These are phyloP conservation scores for Papiliotrema terrestris DNA, from an alignment of 1,284 basidiomycete species.

Conservation along the genomic window DNA sequence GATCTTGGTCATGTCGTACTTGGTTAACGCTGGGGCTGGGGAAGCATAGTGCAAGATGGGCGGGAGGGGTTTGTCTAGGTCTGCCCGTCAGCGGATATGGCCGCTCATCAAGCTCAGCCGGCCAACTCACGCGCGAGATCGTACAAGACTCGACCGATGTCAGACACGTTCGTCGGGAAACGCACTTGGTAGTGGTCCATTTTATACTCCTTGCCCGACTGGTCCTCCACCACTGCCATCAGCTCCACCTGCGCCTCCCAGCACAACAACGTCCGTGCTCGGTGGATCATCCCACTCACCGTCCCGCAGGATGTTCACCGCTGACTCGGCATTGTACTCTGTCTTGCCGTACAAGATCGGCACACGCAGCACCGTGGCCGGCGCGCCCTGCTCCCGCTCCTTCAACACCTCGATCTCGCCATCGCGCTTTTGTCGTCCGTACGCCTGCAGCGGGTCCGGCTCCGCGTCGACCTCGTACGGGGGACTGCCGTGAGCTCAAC, in stretches of 20 bases:
- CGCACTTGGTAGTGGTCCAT: slow-evolving; percentile 51
- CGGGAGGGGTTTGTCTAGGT: slow-evolving; percentile 34
- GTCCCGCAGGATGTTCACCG: slow-evolving; percentile 52
- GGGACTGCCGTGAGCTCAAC: slow-evolving; percentile 31
- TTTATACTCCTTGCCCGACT: slow-evolving; percentile 50
- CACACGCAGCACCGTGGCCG: slow-evolving; percentile 47
- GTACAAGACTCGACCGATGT: slow-evolving; percentile 50
- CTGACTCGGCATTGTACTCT: slow-evolving; percentile 50
- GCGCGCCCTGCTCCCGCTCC: slow-evolving; percentile 29
- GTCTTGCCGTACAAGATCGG: slow-evolving; percentile 51
- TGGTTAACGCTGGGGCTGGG: slow-evolving; percentile 48
- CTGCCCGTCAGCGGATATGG: slow-evolving; percentile 7
- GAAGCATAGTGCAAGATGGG: slow-evolving; percentile 51
- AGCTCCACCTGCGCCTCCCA: slow-evolving; percentile 1
- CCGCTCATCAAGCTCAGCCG: not conserved
- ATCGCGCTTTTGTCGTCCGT: slow-evolving; percentile 48
- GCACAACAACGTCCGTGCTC: not conserved
- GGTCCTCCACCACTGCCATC: slow-evolving; percentile 45
- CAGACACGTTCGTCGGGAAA: slow-evolving; percentile 53
- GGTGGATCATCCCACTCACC: slow-evolving; percentile 19
- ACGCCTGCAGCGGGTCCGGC: slow-evolving; percentile 53
- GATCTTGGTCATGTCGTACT: slow-evolving; percentile 51
- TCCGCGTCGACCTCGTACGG: slow-evolving; percentile 50
- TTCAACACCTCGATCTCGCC: slow-evolving; percentile 40
- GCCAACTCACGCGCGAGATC: slow-evolving; percentile 42